Conservation (phyloP, 2,329 filamentous ascomycete genomes). For the Fusarium sterilihyphosum region DNA sequence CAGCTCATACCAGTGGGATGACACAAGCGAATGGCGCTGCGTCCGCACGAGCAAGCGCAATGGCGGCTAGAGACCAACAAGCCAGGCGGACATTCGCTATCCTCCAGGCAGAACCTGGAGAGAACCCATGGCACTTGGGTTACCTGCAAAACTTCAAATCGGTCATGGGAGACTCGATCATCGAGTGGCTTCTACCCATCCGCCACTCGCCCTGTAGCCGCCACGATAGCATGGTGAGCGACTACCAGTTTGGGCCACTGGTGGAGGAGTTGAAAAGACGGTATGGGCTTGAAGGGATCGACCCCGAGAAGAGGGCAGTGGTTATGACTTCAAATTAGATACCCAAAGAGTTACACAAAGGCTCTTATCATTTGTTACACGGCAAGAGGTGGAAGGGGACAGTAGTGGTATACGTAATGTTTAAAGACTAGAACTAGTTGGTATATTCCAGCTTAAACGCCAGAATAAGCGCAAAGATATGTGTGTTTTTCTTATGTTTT, state of each 20-base stretch:
- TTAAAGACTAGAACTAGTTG: conserved; percentile 8
- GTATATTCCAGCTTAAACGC: neutral
- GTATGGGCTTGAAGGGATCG: conserved; percentile 38
- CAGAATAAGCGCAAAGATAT: neutral
- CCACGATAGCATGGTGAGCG: conserved; percentile 71
- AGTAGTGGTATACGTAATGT: conserved; percentile 13
- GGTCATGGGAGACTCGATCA: conserved; percentile 76
- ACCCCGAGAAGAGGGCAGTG: conserved; percentile 21
- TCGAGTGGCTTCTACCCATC: conserved; percentile 86
- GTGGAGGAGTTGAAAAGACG: conserved; percentile 65
- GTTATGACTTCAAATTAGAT: conserved; percentile 35
- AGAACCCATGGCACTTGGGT: conserved; percentile 89
- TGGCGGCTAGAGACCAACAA: conserved; percentile 52
- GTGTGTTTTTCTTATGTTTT: neutral
- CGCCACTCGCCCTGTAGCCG: conserved; percentile 77
- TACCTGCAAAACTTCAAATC: conserved; percentile 75
- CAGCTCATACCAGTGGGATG: conserved; percentile 4
- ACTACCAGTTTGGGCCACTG: conserved; percentile 73
- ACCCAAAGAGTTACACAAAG: conserved; percentile 29
- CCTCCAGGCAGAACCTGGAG: conserved; percentile 74
- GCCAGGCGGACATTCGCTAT: conserved; percentile 80
- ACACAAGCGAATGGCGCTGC: conserved; percentile 1
- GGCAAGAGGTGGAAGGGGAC: conserved; percentile 6
- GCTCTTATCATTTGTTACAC: neutral
- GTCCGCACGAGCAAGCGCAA: conserved; percentile 23